phyloP scores from a whole-genome alignment of 2,329 filamentous ascomycete species.

The Dendrostoma leiphaemia region DNA sequence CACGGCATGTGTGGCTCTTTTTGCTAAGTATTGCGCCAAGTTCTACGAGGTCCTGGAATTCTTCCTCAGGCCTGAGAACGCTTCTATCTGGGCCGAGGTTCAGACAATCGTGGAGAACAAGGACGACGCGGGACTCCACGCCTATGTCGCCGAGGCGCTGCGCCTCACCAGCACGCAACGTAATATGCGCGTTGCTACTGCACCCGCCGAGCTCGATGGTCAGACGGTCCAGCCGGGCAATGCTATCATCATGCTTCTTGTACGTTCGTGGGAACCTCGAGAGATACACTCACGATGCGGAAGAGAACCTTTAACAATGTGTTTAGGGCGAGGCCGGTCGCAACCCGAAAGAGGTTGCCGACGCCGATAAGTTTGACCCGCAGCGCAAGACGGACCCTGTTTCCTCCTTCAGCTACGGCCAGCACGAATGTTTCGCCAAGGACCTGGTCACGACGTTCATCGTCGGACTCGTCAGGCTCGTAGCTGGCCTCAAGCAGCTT shows the following conservation, averaged over 20 bases:
- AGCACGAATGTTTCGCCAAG: conserved; percentile 36
- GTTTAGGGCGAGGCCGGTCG: conserved; percentile 39
- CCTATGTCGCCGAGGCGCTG: conserved; percentile 40
- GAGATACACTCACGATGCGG: too few relatives aligned
- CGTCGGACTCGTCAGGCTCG: conserved; percentile 39
- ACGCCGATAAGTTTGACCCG: conserved; percentile 40
- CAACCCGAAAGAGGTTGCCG: conserved; percentile 34
- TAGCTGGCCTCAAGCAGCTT: conserved; percentile 41
- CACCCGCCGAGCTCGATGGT: conserved; percentile 35
- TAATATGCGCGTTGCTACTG: conserved; percentile 36
- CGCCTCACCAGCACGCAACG: conserved; percentile 39
- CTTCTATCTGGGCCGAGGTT: conserved; percentile 39
- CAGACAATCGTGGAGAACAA: conserved; percentile 35
- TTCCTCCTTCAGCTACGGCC: conserved; percentile 41
- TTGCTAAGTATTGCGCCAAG: too few relatives aligned
- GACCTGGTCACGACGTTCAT: conserved; percentile 41
- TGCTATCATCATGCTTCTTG: conserved; percentile 37
- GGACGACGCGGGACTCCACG: conserved; percentile 30
- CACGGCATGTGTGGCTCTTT: too few relatives aligned
- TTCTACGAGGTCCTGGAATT: conserved; percentile 5
- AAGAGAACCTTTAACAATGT: too few relatives aligned
- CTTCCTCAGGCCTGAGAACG: neutral
- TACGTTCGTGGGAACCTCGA: too few relatives aligned
- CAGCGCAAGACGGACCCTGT: too few relatives aligned
- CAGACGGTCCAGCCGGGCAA: conserved; percentile 38